phyloP scores from a whole-genome alignment of 177 flowering plant species.

The Vitis hybrid region DNA sequence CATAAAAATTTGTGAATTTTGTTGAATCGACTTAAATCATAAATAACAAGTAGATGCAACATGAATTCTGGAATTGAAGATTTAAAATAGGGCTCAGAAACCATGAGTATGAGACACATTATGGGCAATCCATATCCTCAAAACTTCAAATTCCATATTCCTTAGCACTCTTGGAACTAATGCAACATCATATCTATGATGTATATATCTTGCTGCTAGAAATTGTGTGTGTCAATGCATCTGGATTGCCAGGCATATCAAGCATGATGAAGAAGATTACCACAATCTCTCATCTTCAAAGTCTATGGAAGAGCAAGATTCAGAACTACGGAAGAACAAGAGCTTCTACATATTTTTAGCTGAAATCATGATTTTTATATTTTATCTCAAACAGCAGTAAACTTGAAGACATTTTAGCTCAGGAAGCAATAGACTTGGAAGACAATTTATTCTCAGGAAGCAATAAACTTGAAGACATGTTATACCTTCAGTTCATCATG shows the following conservation, averaged over 20 bases:
- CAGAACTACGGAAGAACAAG: too few species aligned
- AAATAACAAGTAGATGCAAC: not conserved
- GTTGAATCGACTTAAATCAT: not conserved
- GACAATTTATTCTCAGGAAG: not conserved
- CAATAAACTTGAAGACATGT: not conserved
- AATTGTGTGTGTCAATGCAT: too few species aligned
- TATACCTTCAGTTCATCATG: slow-evolving; percentile 4
- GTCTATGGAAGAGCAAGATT: too few species aligned
- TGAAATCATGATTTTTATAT: not conserved
- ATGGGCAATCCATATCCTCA: not conserved
- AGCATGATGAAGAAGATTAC: too few species aligned
- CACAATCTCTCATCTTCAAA: too few species aligned
- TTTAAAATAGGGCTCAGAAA: not conserved
- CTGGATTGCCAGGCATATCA: too few species aligned
- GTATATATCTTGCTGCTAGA: too few species aligned
- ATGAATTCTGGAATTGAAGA: not conserved
- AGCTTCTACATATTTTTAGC: too few species aligned
- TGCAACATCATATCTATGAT: too few species aligned
- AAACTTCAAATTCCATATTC: not conserved
- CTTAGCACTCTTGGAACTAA: too few species aligned
- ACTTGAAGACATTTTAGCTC: not conserved
- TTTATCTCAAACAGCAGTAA: not conserved
- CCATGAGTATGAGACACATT: not conserved
- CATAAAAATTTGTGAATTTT: not conserved
- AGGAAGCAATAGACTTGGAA: not conserved